Base-by-base conservation (phyloP, 2,329 filamentous ascomycete genomes). In the Thielaviopsis populi region DNA sequence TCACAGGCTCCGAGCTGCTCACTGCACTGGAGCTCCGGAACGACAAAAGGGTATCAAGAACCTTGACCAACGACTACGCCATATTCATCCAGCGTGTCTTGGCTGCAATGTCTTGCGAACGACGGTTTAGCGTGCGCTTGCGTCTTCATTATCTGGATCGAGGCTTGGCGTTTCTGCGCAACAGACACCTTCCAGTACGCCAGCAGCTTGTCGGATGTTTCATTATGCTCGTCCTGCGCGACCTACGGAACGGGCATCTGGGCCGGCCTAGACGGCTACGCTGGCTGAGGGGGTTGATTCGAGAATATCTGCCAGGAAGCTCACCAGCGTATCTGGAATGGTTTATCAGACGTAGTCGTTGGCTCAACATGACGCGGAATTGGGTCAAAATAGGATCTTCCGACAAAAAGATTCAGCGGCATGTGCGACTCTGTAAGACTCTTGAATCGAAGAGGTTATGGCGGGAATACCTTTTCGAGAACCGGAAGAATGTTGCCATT, bases 181-280 rank as follows among this genome's bases (percentile, higher is more conserved):
- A 62, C 6, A 65, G 71, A 33, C 68, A 59, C 56, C 67, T 67
- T 8, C 65, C 60, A 11, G 62, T 71, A n/a, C 69, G 73, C 7
- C 66, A 68, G 5, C 61, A 68, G 19, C 68, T 69, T 10, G 65
- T 76, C 19, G 67, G 66, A 53, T 68, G 68, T 41, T 42, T 74
- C n/a, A 64, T 70, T 6, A 62, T 67, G 4, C 64, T 72, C 1
- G 65, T 74, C 22, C 69, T 72, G 2, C 68, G 70, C 10, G 75
- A 76, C 64, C 68, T 77, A 3, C 70, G 72, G 40, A 65, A 66
- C 42, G 74, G 74, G 5, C 66, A 68, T n/a, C 64, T 63, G 24
- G 75, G 75, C 2, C 69, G 74, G 17, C 70, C 68, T 6, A 43
- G 64, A 13, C 71, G 73, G 10, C 62, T 75, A 40, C 41, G 66